Base-by-base conservation (phyloP, 768 basidiomycete species). In the Clitopilus hobsonii region DNA sequence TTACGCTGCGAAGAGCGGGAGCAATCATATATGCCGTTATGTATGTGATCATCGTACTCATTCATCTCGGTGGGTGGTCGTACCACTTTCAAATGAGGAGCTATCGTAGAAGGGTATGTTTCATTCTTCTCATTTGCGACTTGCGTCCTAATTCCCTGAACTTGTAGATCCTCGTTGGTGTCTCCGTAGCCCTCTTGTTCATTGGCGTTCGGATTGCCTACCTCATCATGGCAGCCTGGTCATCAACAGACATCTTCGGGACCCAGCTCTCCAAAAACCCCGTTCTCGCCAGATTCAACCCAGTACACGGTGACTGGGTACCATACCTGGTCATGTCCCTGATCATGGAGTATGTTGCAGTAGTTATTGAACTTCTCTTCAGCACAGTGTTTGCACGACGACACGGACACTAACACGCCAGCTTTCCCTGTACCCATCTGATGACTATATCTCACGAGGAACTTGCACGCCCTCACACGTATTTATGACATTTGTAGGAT, bases 121-220 rank as follows among this genome's bases (percentile, higher is more conserved):
- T 14, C 45, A 14, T 27, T 27, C 50, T 45, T 49, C 14, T 22
- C 47, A 5, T 36, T 41, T 8, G 49, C 24, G 13, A 38, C n/a
- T 45, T 4, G 49, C 30, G 18, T 29, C 22, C 25, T 54, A 7
- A 30, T 24, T 51, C 52, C 53, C 29, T 54, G 16, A 25, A 54
- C 20, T 38, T 56, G 38, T 47, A 88, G 87, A 73, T 89, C 13
- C 75, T 89, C 36, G 58, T 62, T 25, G 85, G 83, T 24, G 68
- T 86, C 45, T 71, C 81, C 20, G 24, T 69, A 48, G 83, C 82
- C 7, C 69, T 88, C 13, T 85, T 85, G 4, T 81, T 86, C 67
- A 71, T 89, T 27, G 80, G 78, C 16, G 77, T 81, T 28, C 76
- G 79, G 53, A 74, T 78, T 54, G 71, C 74, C n/a, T 88, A 88